Evolutionary conservation across 1,139 yeast genomes (phyloP), one percentile per base, ranked within the genome.

Genomic region (Lodderomyces oxycetoniae): DNA sequence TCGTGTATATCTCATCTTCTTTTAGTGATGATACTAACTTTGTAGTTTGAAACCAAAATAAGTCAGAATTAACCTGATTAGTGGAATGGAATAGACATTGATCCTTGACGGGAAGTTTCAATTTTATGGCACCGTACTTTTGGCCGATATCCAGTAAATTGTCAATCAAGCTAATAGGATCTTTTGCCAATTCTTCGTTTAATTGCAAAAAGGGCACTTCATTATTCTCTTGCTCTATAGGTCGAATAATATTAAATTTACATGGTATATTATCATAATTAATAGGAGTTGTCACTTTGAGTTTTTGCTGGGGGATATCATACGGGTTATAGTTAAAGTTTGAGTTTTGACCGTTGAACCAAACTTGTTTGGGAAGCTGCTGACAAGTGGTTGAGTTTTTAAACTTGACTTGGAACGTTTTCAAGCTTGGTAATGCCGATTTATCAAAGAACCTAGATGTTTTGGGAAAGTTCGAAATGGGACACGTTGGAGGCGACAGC

Each of bases 51-150:
- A 44, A 44, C 47, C 46, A 41, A 30, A 44, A 44, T 22, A 41
- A 31, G 29, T 44, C 47, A 1, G 44, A 38, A 32, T 44, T 42
- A 4, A 44, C 38, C 30, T 41, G 45, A 10, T 32, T 43, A 2
- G 37, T 34, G 5, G 42, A 29, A 22, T 38, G 44, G 20, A 45
- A 11, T 61, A 63, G 28, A 47, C 45, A 66, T 19, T 37, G 36
- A 13, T 44, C 71, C 66, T 14, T 48, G 39, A 5, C 46, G 42
- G 84, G 82, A 0, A 83, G 74, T n/a, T 68, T 62, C 14, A 87
- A 59, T 52, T 84, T 86, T 19, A 85, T 66, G n/a, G 89, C 91
- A 1, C 95, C 95, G 49, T 65, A 71, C 31, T 61, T 49, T 35
- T 53, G 53, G 1, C 87, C 89, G 5, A 61, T 40, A 4, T 59